Percentiles rank a stretch among this genome's conserved stretches.
These are phyloP conservation scores for Penicillium roqueforti DNA, from an alignment of 495 filamentous ascomycete species.

Conservation along the genomic window DNA sequence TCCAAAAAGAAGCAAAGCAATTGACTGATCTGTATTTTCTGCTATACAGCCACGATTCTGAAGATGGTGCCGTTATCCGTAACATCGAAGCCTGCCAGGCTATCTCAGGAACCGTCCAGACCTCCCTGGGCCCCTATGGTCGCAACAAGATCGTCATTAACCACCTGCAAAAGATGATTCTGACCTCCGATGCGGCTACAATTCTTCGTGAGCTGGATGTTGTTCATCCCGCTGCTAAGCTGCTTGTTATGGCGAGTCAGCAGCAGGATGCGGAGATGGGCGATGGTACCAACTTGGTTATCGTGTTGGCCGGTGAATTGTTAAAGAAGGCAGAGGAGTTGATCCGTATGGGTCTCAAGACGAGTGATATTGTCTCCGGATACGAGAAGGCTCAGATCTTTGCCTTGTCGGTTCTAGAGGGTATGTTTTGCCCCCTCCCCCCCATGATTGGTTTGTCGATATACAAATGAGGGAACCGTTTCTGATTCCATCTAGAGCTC, in stretches of 20 bases:
- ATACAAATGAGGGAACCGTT: slow-evolving; percentile 13
- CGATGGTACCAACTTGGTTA: slow-evolving; percentile 96
- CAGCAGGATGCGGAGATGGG: slow-evolving; percentile 99
- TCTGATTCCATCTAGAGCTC: slow-evolving; percentile 54
- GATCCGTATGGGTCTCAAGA: slow-evolving; percentile 91
- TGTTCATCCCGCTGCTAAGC: slow-evolving; percentile 95
- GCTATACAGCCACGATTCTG: slow-evolving; percentile 81
- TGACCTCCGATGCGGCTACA: slow-evolving; percentile 96
- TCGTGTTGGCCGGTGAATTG: slow-evolving; percentile 91
- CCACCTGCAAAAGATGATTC: slow-evolving; percentile 98
- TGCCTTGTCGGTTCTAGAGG: slow-evolving; percentile 77
- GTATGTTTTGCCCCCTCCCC: slow-evolving; percentile 36
- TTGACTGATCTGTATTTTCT: slow-evolving; percentile 1
- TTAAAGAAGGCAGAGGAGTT: slow-evolving; percentile 97
- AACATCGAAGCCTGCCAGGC: slow-evolving; percentile 99
- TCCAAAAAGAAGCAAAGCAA: slow-evolving; percentile 4
- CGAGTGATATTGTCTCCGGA: slow-evolving; percentile 89
- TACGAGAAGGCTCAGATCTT: slow-evolving; percentile 92
- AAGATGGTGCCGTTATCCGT: slow-evolving; percentile 97
- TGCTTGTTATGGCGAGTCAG: slow-evolving; percentile 98
- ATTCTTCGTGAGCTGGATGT: slow-evolving; percentile 97
- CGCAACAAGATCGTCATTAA: slow-evolving; percentile 99
- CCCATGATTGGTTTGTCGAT: background rate
- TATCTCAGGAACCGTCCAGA: slow-evolving; percentile 93
- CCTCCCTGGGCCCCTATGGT: slow-evolving; percentile 93